Conservation (phyloP, 805 yeast genomes). For the Wickerhamomyces bovis region DNA sequence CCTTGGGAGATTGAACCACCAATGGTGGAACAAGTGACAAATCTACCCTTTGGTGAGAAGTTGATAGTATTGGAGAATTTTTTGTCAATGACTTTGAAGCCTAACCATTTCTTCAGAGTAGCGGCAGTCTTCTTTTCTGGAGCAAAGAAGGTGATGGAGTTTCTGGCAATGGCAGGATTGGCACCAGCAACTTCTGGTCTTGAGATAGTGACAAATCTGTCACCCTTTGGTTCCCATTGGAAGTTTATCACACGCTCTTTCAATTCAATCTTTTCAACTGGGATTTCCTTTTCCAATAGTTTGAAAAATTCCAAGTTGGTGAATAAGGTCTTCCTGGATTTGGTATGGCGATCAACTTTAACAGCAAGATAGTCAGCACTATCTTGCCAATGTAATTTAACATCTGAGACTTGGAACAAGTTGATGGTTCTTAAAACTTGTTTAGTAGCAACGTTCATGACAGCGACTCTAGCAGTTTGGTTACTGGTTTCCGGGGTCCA, state of each 20-base stretch:
- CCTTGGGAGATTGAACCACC: slow-evolving; percentile 44
- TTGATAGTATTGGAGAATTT: slow-evolving; percentile 65
- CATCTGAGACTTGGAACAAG: slow-evolving; percentile 89
- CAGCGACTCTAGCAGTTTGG: slow-evolving; percentile 90
- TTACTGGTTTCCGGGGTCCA: slow-evolving; percentile 96
- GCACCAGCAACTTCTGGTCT: slow-evolving; percentile 43
- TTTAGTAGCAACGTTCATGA: slow-evolving; percentile 82
- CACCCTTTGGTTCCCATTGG: slow-evolving; percentile 94
- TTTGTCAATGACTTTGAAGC: slow-evolving; percentile 49
- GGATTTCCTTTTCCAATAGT: slow-evolving; percentile 80
- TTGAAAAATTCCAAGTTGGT: slow-evolving; percentile 91
- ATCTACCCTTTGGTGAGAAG: slow-evolving; percentile 95
- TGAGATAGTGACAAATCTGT: slow-evolving; percentile 77
- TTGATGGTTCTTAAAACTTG: slow-evolving; percentile 84
- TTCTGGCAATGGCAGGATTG: slow-evolving; percentile 60
- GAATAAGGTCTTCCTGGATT: slow-evolving; percentile 86
- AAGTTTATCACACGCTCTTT: slow-evolving; percentile 83
- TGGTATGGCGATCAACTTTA: slow-evolving; percentile 94
- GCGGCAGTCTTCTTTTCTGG: slow-evolving; percentile 54
- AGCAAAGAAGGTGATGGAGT: slow-evolving; percentile 73
- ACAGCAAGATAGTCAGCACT: slow-evolving; percentile 81
- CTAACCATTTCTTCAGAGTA: slow-evolving; percentile 49
- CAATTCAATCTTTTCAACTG: slow-evolving; percentile 90
- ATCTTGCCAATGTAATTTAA: slow-evolving; percentile 91
- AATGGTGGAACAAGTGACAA: slow-evolving; percentile 47